Percentiles rank a stretch among this genome's conserved stretches.
Conservation (phyloP, 331 rosid species). For the Malus hybrid region DNA sequence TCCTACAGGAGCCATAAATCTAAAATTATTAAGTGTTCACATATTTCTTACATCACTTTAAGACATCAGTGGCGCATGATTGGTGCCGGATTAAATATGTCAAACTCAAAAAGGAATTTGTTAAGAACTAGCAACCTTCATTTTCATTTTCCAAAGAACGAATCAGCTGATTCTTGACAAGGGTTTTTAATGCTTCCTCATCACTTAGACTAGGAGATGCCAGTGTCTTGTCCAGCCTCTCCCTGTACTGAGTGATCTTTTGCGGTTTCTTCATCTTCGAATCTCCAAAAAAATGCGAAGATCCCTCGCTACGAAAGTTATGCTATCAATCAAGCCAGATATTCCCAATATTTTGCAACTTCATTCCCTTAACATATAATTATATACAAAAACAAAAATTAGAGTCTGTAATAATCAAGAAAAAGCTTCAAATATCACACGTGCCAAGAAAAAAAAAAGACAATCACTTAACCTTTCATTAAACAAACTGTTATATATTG, state of each 20-base stretch:
- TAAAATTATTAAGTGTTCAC: background rate
- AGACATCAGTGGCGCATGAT: background rate
- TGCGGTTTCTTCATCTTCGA: constrained; percentile 48
- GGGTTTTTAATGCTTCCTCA: constrained; percentile 38
- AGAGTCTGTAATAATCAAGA: background rate
- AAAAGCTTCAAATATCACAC: background rate
- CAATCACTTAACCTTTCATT: no score
- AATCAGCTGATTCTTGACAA: constrained; percentile 54
- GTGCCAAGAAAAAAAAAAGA: background rate
- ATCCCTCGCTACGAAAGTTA: constrained; percentile 19
- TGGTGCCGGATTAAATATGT: background rate
- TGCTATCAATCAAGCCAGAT: background rate
- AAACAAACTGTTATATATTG: background rate
- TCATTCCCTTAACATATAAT: constrained; percentile 14
- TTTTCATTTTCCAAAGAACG: constrained; percentile 32
- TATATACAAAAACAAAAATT: background rate
- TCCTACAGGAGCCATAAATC: constrained; percentile 31
- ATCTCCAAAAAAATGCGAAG: constrained; percentile 18
- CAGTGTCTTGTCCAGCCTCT: constrained; percentile 74
- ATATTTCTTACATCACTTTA: background rate
- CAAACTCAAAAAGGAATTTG: background rate
- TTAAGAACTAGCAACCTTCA: constrained; percentile 42
- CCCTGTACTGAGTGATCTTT: constrained; percentile 64
- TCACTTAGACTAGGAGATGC: constrained; percentile 57
- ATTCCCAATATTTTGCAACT: constrained; percentile 9